These are phyloP conservation scores for Amylocarpus encephaloides DNA, from an alignment of 2,329 filamentous ascomycete genomes.

Conservation along the genomic window DNA sequence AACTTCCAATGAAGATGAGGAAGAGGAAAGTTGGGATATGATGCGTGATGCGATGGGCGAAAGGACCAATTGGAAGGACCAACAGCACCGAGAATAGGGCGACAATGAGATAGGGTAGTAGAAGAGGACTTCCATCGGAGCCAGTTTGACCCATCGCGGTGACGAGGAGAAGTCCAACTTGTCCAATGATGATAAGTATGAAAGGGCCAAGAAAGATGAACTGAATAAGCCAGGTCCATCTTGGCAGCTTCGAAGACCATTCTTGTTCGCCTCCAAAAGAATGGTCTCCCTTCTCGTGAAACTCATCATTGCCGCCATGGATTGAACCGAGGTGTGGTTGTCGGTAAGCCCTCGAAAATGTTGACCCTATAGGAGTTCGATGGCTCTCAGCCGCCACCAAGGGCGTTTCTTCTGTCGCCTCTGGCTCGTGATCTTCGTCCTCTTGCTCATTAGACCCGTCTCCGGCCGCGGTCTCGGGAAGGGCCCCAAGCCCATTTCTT, in stretches of 20 bases:
- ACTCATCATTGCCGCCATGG: constrained; percentile 25
- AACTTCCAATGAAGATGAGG: constrained; percentile 63
- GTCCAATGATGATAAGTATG: constrained; percentile 68
- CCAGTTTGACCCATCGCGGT: constrained; percentile 73
- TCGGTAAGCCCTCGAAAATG: constrained; percentile 48
- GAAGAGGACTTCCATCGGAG: constrained; percentile 68
- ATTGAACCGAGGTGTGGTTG: constrained; percentile 20
- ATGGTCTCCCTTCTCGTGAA: constrained; percentile 32
- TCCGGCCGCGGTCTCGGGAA: constrained; percentile 33
- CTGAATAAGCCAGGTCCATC: constrained; percentile 84
- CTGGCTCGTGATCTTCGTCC: constrained; percentile 27
- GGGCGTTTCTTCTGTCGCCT: constrained; percentile 48
- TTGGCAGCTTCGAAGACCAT: constrained; percentile 75
- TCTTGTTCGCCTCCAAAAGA: constrained; percentile 68
- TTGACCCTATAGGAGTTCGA: constrained; percentile 49
- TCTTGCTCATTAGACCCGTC: constrained; percentile 27
- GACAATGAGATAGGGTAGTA: constrained; percentile 66
- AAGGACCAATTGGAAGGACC: constrained; percentile 71
- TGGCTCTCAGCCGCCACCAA: constrained; percentile 40
- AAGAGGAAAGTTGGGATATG: constrained; percentile 76
- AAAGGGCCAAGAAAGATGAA: constrained; percentile 75
- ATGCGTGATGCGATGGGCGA: constrained; percentile 78
- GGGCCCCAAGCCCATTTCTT: constrained; percentile 33
- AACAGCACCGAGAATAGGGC: constrained; percentile 64
- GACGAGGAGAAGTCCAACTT: constrained; percentile 67